A percentile compares a stretch with the other conserved stretches of the same genome.
phyloP scores from a whole-genome alignment of 2,329 filamentous ascomycete species.

The Alternaria gaisen region DNA sequence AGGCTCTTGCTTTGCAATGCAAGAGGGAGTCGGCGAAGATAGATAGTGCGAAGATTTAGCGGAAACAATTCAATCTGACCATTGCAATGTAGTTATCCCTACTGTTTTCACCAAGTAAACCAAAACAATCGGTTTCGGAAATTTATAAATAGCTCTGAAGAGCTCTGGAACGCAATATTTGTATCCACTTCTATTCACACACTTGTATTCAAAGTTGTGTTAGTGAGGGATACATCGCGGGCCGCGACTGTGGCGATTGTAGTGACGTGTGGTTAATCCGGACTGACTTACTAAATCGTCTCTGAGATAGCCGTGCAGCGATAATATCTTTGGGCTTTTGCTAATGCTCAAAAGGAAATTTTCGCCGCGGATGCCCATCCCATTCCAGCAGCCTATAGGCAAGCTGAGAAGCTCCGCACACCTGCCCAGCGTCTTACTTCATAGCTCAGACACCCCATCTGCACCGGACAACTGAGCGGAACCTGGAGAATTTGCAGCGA shows the following conservation, averaged over 20 bases:
- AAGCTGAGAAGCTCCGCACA: not conserved
- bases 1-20: not conserved
- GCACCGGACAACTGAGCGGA: too few species aligned
- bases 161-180: not conserved
- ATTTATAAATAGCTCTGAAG: not conserved
- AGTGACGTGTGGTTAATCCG: not conserved
- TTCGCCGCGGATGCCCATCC: not conserved
- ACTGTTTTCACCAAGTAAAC: not conserved
- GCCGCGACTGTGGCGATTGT: not conserved
- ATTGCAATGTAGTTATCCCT: not conserved
- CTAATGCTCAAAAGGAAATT: not conserved
- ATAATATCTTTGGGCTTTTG: not conserved
- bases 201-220: not conserved
- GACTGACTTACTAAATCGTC: not conserved
- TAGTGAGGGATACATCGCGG: not conserved
- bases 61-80: not conserved
- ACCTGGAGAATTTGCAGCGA: not conserved
- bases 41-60: too few species aligned
- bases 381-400: not conserved
- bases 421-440: not conserved
- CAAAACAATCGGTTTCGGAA: not conserved
- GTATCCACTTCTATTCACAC: not conserved
- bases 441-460: not conserved
- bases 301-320: not conserved
- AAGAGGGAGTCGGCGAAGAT: too few species aligned